Evolutionary conservation across 2,329 filamentous ascomycete genomes (phyloP).

Genomic region (Ambrosiella cleistominuta): DNA sequence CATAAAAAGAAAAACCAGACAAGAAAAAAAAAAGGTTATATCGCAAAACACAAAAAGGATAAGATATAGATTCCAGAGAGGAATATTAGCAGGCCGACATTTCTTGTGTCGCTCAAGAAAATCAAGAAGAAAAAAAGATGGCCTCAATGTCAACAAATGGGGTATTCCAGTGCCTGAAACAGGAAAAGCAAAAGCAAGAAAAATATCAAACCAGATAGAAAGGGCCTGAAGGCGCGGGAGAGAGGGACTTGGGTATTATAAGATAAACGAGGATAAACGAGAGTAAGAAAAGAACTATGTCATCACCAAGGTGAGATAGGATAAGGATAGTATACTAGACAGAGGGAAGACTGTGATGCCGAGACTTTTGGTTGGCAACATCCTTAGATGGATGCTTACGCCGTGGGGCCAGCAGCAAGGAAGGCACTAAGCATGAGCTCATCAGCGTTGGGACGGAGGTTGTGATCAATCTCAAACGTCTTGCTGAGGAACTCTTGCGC

Average conservation of each 20-base stretch:
- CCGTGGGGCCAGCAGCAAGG: slow-evolving; percentile 34
- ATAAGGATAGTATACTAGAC: neutral
- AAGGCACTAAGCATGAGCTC: slow-evolving; percentile 76
- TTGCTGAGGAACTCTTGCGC: slow-evolving; percentile 66
- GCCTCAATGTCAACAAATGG: neutral
- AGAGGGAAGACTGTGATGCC: neutral
- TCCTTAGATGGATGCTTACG: neutral
- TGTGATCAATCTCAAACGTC: slow-evolving; percentile 93
- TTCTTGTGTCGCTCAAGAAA: neutral
- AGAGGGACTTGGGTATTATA: neutral
- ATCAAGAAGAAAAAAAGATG: neutral
- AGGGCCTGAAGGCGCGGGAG: neutral
- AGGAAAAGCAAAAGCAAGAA: neutral
- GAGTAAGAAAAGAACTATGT: neutral
- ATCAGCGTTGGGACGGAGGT: slow-evolving; percentile 78
- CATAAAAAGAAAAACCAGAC: neutral
- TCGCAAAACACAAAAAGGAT: neutral
- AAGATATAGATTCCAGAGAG: neutral
- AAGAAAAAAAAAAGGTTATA: neutral
- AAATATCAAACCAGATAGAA: neutral
- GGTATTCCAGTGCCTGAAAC: neutral
- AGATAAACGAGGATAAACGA: neutral
- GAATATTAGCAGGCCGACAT: neutral
- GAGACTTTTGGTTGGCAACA: neutral
- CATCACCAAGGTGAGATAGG: neutral